phyloP scores from a whole-genome alignment of 148 eudicot species.

The Diospyros lotus region DNA sequence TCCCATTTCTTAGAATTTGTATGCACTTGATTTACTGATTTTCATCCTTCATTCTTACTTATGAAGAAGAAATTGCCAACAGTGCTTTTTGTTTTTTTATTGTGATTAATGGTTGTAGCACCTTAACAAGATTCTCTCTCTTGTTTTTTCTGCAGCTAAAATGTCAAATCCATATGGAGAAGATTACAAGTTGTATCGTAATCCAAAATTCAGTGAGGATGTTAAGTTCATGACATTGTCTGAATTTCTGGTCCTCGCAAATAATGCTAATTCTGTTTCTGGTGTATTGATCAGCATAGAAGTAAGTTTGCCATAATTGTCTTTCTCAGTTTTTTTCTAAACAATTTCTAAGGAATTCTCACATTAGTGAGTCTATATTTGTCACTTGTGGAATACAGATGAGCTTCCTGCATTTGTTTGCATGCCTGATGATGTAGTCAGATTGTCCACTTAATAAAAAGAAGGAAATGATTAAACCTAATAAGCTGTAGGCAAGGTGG shows the following conservation, averaged over 20 bases:
- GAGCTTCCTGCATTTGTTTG: not conserved
- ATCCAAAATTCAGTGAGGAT: constrained; percentile 35
- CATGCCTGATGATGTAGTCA: not conserved
- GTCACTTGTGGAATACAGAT: not conserved
- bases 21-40: not conserved
- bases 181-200: constrained; percentile 39
- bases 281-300: constrained; percentile 73
- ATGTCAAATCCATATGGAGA: constrained; percentile 41
- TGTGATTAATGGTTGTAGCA: not conserved
- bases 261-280: constrained; percentile 59
- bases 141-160: constrained; percentile 51
- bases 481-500: not conserved
- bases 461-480: not conserved
- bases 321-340: not conserved
- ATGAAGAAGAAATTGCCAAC: not conserved
- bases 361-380: not conserved
- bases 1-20: too few relatives aligned
- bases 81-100: not conserved
- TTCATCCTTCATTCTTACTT: too few relatives aligned
- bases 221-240: constrained; percentile 44
- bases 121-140: not conserved
- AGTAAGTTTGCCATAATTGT: constrained; percentile 39
- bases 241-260: constrained; percentile 42
- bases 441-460: not conserved
- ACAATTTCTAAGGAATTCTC: not conserved